Evolutionary conservation across 495 filamentous ascomycete genomes (phyloP), one percentile per base, ranked within the genome.

Genomic region (Aspergillus olivimuriae): DNA sequence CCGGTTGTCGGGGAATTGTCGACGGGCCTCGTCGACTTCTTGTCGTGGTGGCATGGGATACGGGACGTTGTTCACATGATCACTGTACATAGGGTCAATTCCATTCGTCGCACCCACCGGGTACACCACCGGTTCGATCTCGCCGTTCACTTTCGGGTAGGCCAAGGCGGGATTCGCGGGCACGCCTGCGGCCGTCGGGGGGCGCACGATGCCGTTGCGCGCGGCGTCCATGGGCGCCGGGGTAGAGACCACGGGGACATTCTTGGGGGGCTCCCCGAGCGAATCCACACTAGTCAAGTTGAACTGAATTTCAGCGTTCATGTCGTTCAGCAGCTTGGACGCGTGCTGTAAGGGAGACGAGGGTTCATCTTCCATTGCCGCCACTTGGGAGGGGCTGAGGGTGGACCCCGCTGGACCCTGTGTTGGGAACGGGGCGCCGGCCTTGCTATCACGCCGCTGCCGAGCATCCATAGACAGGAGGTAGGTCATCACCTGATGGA

Each of bases 31-130:
- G 5, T 80, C 79, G 10, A 70, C 45, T 12, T 77, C 73, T 34
- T 55, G 53, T 46, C 82, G 82, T 15, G 80, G 56, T 2, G 83
- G 83, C 65, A 86, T 64, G 37, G 81, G 54, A 55, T 95, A 96
- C 1, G 89, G 89, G 31, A 96, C 91, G 51, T 94, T 95, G 66
- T 88, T 77, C 53, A 95, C 87, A 54, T 96, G 89, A 47, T 95
- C 89, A 48, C 86, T 84, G 55, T 91, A 90, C 77, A 91, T 90
- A 6, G 89, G 89, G 61, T 96, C 89, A 55, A 96, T 96, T 18
- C 89, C 89, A 46, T 89, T 84, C 4, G 83, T 89, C 38, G 87
- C 79, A 0, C 89, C 89, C 14, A 94, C 87, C 0, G 89, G 89
- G 61, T 96, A 96, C 12, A 95, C 88, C 46, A 94, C 74, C 42